Conservation (phyloP, 2,329 filamentous ascomycete species). For the Periconia macrospinosa region DNA sequence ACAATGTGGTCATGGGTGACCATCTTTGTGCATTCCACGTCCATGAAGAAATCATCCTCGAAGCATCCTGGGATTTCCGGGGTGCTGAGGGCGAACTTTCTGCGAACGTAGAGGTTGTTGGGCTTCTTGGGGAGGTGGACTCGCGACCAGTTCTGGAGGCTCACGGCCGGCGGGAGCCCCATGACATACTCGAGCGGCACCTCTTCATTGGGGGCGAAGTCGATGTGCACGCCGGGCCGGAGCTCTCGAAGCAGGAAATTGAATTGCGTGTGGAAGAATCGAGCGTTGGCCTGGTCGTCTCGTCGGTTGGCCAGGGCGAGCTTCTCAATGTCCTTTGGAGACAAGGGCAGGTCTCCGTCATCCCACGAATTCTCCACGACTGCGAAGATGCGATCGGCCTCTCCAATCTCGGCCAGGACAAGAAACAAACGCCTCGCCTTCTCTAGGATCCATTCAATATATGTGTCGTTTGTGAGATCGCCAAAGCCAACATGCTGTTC, state of each 20-base stretch:
- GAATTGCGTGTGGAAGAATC: constrained; percentile 72
- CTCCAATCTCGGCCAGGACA: constrained; percentile 68
- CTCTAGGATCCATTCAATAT: constrained; percentile 75
- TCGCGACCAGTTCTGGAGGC: constrained; percentile 57
- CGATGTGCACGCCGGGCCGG: constrained; percentile 61
- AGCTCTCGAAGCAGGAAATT: constrained; percentile 69
- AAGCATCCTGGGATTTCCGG: constrained; percentile 32
- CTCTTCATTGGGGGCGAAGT: constrained; percentile 68
- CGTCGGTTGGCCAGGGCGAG: constrained; percentile 62
- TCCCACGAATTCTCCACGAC: constrained; percentile 77
- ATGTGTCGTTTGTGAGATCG: constrained; percentile 71
- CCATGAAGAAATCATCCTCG: constrained; percentile 59
- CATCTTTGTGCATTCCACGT: constrained; percentile 61
- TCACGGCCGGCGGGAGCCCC: constrained; percentile 54
- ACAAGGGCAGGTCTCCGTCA: constrained; percentile 72
- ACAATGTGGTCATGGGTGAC: constrained; percentile 70
- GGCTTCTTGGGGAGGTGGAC: constrained; percentile 66
- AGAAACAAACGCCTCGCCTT: constrained; percentile 72
- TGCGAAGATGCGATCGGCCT: constrained; percentile 74
- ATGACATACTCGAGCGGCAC: constrained; percentile 70
- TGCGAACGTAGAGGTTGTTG: constrained; percentile 60
- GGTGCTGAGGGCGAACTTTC: constrained; percentile 57
- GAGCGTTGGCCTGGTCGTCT: constrained; percentile 66
- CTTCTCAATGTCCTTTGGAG: constrained; percentile 65
- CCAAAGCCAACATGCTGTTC: constrained; percentile 68